Conservation (phyloP, 1,139 yeast genomes). For the Geotrichum citri-aurantii region DNA sequence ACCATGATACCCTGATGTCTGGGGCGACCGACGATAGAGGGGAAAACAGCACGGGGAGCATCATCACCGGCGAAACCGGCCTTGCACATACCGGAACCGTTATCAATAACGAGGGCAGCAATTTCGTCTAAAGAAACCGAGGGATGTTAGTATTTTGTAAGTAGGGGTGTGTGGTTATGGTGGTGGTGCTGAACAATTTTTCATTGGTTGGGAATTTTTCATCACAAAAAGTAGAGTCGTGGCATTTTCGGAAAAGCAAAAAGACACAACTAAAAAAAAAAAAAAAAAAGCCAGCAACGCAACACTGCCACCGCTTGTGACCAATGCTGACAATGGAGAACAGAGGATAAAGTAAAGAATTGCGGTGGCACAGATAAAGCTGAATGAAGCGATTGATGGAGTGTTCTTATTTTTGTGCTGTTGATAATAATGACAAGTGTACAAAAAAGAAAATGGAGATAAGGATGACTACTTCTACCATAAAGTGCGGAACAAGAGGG, state of each 20-base stretch:
- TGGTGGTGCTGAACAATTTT: neutral
- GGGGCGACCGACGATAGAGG: constrained; percentile 99
- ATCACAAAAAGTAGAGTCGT: constrained; percentile 11
- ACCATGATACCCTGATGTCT: constrained; percentile 98
- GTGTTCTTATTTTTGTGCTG: neutral
- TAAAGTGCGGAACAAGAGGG: neutral
- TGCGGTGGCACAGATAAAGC: neutral
- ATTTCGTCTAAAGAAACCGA: constrained; percentile 31
- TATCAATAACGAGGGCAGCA: constrained; percentile 81
- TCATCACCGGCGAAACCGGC: constrained; percentile 99
- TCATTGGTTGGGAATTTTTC: constrained; percentile 2
- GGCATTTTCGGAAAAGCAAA: constrained; percentile 11
- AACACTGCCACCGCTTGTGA: neutral
- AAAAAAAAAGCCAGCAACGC: neutral
- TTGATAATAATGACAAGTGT: constrained; percentile 8
- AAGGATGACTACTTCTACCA: neutral
- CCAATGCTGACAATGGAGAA: neutral
- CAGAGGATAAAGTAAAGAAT: neutral
- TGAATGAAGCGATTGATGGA: constrained; percentile 22
- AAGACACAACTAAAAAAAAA: constrained; percentile 3
- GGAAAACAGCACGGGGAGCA: constrained; percentile 99
- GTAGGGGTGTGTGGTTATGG: constrained; percentile 11
- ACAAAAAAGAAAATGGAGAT: constrained; percentile 7
- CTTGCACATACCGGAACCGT: constrained; percentile 99
- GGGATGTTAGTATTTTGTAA: constrained; percentile 6